Evolutionary conservation across 352 stramenopile genomes (phyloP).

Genomic region (Pythium sukuiense): DNA sequence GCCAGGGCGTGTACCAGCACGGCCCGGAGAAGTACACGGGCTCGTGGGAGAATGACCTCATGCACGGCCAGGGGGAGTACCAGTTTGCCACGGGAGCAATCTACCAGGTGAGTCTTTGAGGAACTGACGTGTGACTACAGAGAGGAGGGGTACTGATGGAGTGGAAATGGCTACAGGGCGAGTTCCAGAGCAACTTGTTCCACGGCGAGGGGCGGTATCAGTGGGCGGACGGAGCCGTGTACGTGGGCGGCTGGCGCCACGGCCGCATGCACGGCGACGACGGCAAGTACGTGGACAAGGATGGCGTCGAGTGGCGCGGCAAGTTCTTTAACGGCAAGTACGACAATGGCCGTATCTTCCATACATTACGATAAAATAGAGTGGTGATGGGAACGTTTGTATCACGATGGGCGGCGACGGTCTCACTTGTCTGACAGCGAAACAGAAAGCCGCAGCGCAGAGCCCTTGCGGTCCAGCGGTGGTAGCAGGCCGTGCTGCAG

Average conservation of each 20-base stretch:
- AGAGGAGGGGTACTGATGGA: not conserved
- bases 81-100: constrained; percentile 63
- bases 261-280: constrained; percentile 74
- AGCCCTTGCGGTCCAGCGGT: constrained; percentile 59
- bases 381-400: not conserved
- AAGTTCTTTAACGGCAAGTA: constrained; percentile 83
- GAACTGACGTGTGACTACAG: no score
- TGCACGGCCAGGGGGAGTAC: constrained; percentile 68
- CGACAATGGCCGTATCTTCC: constrained; percentile 82
- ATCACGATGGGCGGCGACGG: not conserved
- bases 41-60: constrained; percentile 61
- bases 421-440: constrained; percentile 5
- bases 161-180: constrained; percentile 30
- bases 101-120: constrained; percentile 48
- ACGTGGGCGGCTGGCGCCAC: constrained; percentile 56
- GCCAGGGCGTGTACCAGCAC: constrained; percentile 44
- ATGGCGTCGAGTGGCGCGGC: constrained; percentile 70
- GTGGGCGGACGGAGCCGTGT: constrained; percentile 68
- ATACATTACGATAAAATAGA: constrained; percentile 58
- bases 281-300: constrained; percentile 68
- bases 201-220: constrained; percentile 60
- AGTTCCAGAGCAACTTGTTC: constrained; percentile 67
- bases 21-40: constrained; percentile 68
- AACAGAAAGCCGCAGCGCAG: constrained; percentile 49
- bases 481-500: constrained; percentile 65